Conservation (phyloP, 1,139 yeast species). For the Magnusiomyces tetraspermus region DNA sequence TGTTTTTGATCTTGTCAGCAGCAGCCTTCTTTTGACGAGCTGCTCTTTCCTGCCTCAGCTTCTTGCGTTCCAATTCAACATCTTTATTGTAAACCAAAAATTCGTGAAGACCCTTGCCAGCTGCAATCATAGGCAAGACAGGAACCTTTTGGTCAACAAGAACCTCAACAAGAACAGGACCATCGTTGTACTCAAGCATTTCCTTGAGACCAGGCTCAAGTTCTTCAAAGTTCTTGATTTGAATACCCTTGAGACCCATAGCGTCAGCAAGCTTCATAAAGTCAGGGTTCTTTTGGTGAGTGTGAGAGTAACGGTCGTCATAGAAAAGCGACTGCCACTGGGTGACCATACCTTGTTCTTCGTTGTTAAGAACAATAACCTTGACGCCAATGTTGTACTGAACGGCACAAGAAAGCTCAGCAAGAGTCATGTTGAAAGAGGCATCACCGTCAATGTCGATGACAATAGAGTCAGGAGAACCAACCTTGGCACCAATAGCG, state of each 20-base stretch:
- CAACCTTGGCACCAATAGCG: slow-evolving; percentile 43
- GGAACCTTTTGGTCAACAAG: slow-evolving; percentile 92
- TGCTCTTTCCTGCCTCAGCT: slow-evolving; percentile 36
- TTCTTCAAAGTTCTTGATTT: slow-evolving; percentile 60
- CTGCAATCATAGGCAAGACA: slow-evolving; percentile 97
- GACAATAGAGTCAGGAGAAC: slow-evolving; percentile 81
- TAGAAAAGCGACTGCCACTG: slow-evolving; percentile 98
- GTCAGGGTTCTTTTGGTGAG: slow-evolving; percentile 91
- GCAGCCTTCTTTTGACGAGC: slow-evolving; percentile 9
- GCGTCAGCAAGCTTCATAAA: slow-evolving; percentile 89
- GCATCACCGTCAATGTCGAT: slow-evolving; percentile 99
- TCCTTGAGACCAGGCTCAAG: slow-evolving; percentile 52
- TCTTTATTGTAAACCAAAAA: slow-evolving; percentile 78
- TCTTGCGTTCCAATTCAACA: slow-evolving; percentile 64
- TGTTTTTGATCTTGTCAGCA: slow-evolving; percentile 3
- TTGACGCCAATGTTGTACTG: slow-evolving; percentile 90
- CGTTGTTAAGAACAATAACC: slow-evolving; percentile 81
- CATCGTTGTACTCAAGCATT: slow-evolving; percentile 60
- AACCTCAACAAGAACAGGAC: slow-evolving; percentile 88
- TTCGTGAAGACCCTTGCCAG: slow-evolving; percentile 89
- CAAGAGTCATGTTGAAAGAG: slow-evolving; percentile 92
- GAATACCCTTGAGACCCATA: slow-evolving; percentile 82
- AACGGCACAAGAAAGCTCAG: slow-evolving; percentile 86
- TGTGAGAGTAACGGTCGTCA: slow-evolving; percentile 92
- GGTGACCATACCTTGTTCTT: slow-evolving; percentile 99